Evolutionary conservation across 2,329 filamentous ascomycete species (phyloP).

Genomic region (Simplicillium aogashimaense): DNA sequence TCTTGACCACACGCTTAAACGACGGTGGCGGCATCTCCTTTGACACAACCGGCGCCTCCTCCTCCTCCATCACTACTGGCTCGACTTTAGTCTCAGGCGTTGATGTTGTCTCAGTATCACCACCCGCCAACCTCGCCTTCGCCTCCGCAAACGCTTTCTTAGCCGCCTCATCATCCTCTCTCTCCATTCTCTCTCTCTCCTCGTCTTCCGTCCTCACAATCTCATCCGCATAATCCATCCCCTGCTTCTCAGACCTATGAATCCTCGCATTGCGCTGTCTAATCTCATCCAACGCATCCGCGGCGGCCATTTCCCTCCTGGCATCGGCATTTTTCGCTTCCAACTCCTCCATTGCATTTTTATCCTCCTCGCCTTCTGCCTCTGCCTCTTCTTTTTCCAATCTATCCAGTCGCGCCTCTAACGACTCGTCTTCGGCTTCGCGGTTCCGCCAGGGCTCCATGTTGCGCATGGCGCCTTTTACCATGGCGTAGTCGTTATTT

Average conservation of each 20-base stretch:
- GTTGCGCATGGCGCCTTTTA: slow-evolving; percentile 81
- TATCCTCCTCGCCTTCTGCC: slow-evolving; percentile 55
- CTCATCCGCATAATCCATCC: slow-evolving; percentile 48
- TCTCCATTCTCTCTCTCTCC: slow-evolving; percentile 57
- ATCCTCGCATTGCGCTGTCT: slow-evolving; percentile 81
- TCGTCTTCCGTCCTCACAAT: slow-evolving; percentile 46
- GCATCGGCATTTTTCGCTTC: slow-evolving; percentile 91
- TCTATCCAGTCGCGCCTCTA: slow-evolving; percentile 77
- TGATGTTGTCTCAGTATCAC: slow-evolving; percentile 15
- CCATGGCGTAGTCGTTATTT: slow-evolving; percentile 78
- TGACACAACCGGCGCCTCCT: slow-evolving; percentile 14
- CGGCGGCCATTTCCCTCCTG: slow-evolving; percentile 91
- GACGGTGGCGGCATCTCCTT: slow-evolving; percentile 43
- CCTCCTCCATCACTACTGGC: slow-evolving; percentile 10
- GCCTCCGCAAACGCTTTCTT: slow-evolving; percentile 63
- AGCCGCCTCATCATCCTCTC: slow-evolving; percentile 76
- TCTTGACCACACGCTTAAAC: slow-evolving; percentile 70
- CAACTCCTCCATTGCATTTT: slow-evolving; percentile 88
- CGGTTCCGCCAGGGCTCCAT: slow-evolving; percentile 79
- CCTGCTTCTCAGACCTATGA: slow-evolving; percentile 63
- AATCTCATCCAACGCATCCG: slow-evolving; percentile 92
- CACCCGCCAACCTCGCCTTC: slow-evolving; percentile 40
- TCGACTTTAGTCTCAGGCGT: slow-evolving; percentile 9
- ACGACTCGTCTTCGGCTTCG: slow-evolving; percentile 61
- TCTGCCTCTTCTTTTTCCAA: slow-evolving; percentile 66